Evolutionary conservation across 176 grass and related monocot genomes (phyloP).

Genomic region (Oryza meridionalis): DNA sequence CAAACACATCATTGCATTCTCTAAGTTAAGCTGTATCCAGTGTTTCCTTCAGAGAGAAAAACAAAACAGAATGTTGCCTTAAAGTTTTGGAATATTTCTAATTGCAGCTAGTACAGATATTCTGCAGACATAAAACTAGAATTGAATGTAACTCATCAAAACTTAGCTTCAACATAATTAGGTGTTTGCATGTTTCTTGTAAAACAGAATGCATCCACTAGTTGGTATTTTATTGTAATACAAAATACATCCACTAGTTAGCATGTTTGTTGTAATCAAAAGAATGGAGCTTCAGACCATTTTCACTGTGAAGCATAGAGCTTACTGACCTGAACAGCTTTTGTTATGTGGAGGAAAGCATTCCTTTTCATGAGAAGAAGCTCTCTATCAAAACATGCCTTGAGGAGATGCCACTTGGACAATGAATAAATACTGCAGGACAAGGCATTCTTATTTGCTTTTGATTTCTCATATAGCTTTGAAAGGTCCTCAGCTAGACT

Average conservation of each 20-base stretch:
- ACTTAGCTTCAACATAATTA: neutral
- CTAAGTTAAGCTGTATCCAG: neutral
- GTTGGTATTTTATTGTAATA: neutral
- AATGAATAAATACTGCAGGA: conserved; percentile 67
- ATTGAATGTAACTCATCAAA: neutral
- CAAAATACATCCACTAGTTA: neutral
- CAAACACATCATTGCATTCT: neutral
- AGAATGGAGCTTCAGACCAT: neutral
- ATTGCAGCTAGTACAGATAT: neutral
- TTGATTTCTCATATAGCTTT: conserved; percentile 51
- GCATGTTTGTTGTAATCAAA: neutral
- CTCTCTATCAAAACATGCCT: conserved; percentile 71
- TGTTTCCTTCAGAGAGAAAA: neutral
- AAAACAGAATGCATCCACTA: neutral
- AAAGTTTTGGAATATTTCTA: neutral
- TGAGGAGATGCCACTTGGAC: conserved; percentile 69
- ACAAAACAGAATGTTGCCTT: neutral
- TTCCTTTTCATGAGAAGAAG: conserved; percentile 80
- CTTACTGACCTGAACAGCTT: conserved; percentile 44
- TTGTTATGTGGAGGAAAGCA: conserved; percentile 67
- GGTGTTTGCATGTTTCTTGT: neutral
- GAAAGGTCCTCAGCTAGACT: conserved; percentile 49
- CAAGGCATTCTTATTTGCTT: conserved; percentile 52
- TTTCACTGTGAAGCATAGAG: neutral
- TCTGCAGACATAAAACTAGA: neutral